These are phyloP conservation scores for Tolypocladium ovalisporum DNA, from an alignment of 2,329 filamentous ascomycete species.

Conservation along the genomic window DNA sequence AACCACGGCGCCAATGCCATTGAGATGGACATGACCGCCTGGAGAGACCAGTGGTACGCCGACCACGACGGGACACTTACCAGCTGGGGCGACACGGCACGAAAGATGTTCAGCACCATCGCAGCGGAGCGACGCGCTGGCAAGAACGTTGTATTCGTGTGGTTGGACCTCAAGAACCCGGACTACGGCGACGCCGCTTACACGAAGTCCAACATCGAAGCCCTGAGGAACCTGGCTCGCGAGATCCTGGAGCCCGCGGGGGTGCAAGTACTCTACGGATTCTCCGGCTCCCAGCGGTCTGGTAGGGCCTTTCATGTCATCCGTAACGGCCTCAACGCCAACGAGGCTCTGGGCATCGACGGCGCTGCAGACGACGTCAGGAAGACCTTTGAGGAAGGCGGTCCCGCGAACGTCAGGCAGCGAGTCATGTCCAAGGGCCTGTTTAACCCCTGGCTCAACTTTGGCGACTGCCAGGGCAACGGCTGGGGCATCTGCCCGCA, in stretches of 20 bases:
- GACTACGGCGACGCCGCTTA: not conserved
- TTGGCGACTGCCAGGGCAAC: constrained; percentile 1
- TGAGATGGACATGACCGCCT: constrained; percentile 1
- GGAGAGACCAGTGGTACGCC: constrained; percentile 3
- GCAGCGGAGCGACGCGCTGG: not conserved
- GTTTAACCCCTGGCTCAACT: not conserved
- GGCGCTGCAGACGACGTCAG: not conserved
- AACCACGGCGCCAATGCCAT: constrained; percentile 4
- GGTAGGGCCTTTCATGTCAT: constrained; percentile 1
- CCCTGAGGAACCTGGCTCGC: constrained; percentile 1
- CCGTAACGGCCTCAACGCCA: not conserved
- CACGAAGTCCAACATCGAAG: not conserved
- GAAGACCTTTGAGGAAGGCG: not conserved
- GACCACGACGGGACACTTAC: not conserved
- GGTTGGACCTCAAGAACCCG: constrained; percentile 5
- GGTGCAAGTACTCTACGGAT: constrained; percentile 4
- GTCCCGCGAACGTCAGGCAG: not conserved
- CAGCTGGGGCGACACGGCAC: not conserved
- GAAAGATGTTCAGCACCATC: not conserved
- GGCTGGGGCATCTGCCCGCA: not conserved
- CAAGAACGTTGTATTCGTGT: constrained; percentile 4
- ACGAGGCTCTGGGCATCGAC: constrained; percentile 3
- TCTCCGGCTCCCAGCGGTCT: not conserved
- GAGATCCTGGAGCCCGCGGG: not conserved
- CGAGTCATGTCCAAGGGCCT: constrained; percentile 3